A percentile compares a stretch with the other conserved stretches of the same genome.
Evolutionary conservation across 1,284 basidiomycete species (phyloP).

Genomic region (Bjerkandera adusta): DNA sequence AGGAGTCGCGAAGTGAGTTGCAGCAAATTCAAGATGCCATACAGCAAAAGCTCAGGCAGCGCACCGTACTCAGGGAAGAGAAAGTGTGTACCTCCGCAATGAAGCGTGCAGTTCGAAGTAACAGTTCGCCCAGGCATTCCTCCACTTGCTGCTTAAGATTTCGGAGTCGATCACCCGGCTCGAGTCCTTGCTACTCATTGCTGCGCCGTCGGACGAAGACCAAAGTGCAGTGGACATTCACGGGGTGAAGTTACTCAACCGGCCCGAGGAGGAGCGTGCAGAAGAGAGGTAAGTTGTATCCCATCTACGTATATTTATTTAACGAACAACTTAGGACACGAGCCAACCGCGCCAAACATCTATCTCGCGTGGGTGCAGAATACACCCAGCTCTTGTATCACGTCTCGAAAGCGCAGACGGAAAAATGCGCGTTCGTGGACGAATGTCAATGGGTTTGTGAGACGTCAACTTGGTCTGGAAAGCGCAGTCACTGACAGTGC

Average conservation of each 20-base stretch:
- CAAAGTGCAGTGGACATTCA: slow-evolving; percentile 31
- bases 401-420: slow-evolving; percentile 73
- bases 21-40: slow-evolving; percentile 70
- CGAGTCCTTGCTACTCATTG: slow-evolving; percentile 76
- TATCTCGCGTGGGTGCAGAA: slow-evolving; percentile 84
- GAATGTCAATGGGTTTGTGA: slow-evolving; percentile 83
- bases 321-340: slow-evolving; percentile 40
- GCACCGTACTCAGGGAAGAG: slow-evolving; percentile 77
- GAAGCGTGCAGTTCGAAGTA: neutral
- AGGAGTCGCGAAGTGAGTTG: slow-evolving; percentile 68
- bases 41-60: slow-evolving; percentile 71
- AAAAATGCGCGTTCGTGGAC: slow-evolving; percentile 76
- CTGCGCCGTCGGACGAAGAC: slow-evolving; percentile 46
- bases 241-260: slow-evolving; percentile 28
- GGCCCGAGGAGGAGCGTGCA: slow-evolving; percentile 24
- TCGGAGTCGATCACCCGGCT: slow-evolving; percentile 84
- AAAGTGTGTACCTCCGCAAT: slow-evolving; percentile 49
- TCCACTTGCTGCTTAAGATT: slow-evolving; percentile 84
- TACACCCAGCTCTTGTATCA: slow-evolving; percentile 94
- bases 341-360: slow-evolving; percentile 76
- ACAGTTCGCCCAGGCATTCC: slow-evolving; percentile 66
- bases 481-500: slow-evolving; percentile 11
- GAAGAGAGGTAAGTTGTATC: slow-evolving; percentile 37
- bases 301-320: neutral
- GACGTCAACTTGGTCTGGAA: slow-evolving; percentile 20